Conservation (phyloP, 106 monocot species). For the Iris macrosiphon region DNA sequence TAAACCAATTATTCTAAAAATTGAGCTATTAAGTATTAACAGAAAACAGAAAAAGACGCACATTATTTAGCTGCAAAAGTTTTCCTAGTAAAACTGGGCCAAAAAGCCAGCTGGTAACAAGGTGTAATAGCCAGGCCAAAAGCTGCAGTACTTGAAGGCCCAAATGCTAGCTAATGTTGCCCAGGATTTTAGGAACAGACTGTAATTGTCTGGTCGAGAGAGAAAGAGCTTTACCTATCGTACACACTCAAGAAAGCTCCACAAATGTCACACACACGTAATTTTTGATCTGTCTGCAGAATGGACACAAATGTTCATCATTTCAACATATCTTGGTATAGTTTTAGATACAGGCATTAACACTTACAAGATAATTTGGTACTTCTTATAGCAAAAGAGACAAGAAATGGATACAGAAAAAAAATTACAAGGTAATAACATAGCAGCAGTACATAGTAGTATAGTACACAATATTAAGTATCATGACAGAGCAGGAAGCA, state of each 20-base stretch:
- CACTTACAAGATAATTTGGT: too few species aligned
- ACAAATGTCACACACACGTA: conserved; percentile 95
- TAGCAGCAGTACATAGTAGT: too few species aligned
- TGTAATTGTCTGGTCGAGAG: neutral
- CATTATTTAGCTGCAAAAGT: conserved; percentile 91
- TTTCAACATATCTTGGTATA: neutral
- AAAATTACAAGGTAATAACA: too few species aligned
- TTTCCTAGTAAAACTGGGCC: conserved; percentile 65
- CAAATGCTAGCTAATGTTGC: neutral
- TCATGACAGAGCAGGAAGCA: too few species aligned
- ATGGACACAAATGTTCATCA: conserved; percentile 1
- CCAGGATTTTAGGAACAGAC: neutral
- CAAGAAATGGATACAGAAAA: too few species aligned
- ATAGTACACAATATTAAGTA: too few species aligned
- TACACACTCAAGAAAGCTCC: conserved; percentile 99
- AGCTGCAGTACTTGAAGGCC: conserved; percentile 29
- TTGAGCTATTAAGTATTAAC: conserved; percentile 31
- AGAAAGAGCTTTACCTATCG: conserved; percentile 67
- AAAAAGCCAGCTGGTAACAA: conserved; percentile 81
- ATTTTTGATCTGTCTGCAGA: conserved; percentile 96
- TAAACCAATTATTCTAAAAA: conserved; percentile 12
- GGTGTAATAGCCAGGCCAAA: conserved; percentile 53
- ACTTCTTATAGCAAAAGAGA: too few species aligned
- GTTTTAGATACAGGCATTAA: too few species aligned
- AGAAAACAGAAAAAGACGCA: conserved; percentile 66